Evolutionary conservation across 1,284 basidiomycete species (phyloP).

Genomic region (Microbotryum silenes-acaulis): DNA sequence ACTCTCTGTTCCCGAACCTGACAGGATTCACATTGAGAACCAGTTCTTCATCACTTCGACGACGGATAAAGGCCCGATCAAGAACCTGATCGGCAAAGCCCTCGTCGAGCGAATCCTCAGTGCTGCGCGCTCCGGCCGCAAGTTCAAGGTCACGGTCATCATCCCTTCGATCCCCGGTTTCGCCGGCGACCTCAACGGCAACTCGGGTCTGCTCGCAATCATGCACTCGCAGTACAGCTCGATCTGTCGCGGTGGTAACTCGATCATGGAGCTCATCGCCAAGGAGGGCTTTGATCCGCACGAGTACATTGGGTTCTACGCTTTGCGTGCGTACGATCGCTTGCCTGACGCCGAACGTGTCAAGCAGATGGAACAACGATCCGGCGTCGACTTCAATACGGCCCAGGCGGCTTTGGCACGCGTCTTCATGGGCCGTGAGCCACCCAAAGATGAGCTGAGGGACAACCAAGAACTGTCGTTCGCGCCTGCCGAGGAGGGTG

Average conservation of each 20-base stretch:
- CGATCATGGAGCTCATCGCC: slow-evolving; percentile 74
- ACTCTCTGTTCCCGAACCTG: too few species aligned
- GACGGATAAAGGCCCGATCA: slow-evolving; percentile 48
- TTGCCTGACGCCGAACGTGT: slow-evolving; percentile 52
- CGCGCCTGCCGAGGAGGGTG: slow-evolving; percentile 20
- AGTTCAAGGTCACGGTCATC: slow-evolving; percentile 65
- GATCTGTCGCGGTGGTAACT: slow-evolving; percentile 76
- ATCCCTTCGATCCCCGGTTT: slow-evolving; percentile 68
- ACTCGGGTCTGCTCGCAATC: slow-evolving; percentile 56
- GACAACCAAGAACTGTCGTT: slow-evolving; percentile 29
- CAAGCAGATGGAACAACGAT: slow-evolving; percentile 59
- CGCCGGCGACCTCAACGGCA: slow-evolving; percentile 65
- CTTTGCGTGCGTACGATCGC: slow-evolving; percentile 79
- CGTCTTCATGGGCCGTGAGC: slow-evolving; percentile 21
- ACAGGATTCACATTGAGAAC: slow-evolving; percentile 80
- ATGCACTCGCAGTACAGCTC: slow-evolving; percentile 69
- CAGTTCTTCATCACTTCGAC: slow-evolving; percentile 79
- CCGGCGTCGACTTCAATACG: slow-evolving; percentile 70
- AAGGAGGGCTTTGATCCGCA: slow-evolving; percentile 73
- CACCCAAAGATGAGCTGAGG: slow-evolving; percentile 17
- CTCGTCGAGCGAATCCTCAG: slow-evolving; percentile 70
- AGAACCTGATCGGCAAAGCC: slow-evolving; percentile 73
- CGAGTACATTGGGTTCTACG: slow-evolving; percentile 73
- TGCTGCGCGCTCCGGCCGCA: slow-evolving; percentile 60
- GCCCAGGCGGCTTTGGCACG: slow-evolving; percentile 79